Evolutionary conservation across 2,329 filamentous ascomycete species (phyloP).

Genomic region (Claviceps arundinis): DNA sequence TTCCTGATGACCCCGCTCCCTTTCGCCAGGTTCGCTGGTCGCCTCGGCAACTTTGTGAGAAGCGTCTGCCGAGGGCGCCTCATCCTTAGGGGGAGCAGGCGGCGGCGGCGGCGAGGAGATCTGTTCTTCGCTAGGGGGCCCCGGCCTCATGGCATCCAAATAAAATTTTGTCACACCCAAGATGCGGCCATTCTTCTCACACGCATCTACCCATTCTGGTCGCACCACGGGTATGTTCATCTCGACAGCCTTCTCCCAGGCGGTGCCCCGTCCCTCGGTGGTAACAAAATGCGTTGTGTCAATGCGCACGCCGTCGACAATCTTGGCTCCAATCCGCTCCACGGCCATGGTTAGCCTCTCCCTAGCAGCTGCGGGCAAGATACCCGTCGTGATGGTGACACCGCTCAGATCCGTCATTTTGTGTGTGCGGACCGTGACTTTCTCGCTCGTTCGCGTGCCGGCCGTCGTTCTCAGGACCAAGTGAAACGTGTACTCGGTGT

Average conservation of each 20-base stretch:
- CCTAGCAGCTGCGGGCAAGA: conserved; percentile 60
- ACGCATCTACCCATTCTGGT: conserved; percentile 96
- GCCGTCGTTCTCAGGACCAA: conserved; percentile 82
- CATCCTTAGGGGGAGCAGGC: conserved; percentile 15
- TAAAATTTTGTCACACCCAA: conserved; percentile 94
- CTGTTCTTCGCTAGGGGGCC: conserved; percentile 23
- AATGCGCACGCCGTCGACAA: conserved; percentile 81
- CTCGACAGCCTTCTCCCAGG: conserved; percentile 94
- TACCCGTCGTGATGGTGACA: conserved; percentile 84
- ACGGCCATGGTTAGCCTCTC: conserved; percentile 65
- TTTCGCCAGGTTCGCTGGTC: conserved; percentile 13
- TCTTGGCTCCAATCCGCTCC: conserved; percentile 80
- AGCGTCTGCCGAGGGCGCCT: conserved; percentile 15
- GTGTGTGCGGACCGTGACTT: conserved; percentile 77
- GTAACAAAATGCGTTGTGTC: conserved; percentile 98
- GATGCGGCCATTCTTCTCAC: conserved; percentile 82
- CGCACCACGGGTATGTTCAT: conserved; percentile 96
- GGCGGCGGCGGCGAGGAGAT: conserved; percentile 14
- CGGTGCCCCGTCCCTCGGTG: conserved; percentile 74
- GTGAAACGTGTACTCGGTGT: conserved; percentile 92
- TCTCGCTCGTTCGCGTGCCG: conserved; percentile 74
- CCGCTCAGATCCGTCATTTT: conserved; percentile 97
- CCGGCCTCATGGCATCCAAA: conserved; percentile 58
- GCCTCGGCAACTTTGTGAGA: conserved; percentile 9
- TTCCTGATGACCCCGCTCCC: conserved; percentile 8